A percentile compares a stretch with the other conserved stretches of the same genome.
Conservation (phyloP, 495 filamentous ascomycete genomes). For the Cryomyces minteri region DNA sequence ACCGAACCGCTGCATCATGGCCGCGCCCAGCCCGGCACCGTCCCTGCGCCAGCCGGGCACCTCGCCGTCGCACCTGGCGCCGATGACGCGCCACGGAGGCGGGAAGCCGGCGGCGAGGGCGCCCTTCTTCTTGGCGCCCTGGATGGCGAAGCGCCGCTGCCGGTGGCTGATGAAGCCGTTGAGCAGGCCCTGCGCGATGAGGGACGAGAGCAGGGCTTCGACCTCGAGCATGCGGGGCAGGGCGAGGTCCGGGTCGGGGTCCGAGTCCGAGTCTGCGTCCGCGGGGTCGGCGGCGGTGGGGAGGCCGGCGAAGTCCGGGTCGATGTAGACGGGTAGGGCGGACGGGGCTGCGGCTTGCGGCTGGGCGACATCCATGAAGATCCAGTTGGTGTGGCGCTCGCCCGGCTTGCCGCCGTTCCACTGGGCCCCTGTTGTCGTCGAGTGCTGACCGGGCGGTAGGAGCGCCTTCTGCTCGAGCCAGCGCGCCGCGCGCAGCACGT, state of each 20-base stretch:
- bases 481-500: conserved; percentile 30
- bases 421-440: no score
- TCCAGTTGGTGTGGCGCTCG: conserved; percentile 13
- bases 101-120: conserved; percentile 46
- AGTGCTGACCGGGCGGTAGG: not conserved
- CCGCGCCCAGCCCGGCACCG: not conserved
- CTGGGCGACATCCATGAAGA: conserved; percentile 8
- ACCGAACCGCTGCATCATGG: not conserved
- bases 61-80: conserved; percentile 22
- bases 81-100: conserved; percentile 39
- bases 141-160: conserved; percentile 59
- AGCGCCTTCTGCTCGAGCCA: conserved; percentile 15
- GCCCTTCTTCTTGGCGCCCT: conserved; percentile 49
- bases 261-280: conserved; percentile 25
- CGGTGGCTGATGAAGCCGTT: conserved; percentile 71
- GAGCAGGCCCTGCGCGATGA: conserved; percentile 69
- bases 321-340: conserved; percentile 14
- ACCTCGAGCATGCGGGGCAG: conserved; percentile 42
- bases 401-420: conserved; percentile 4
- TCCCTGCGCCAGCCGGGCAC: conserved; percentile 15
- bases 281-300: conserved; percentile 26
- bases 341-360: not conserved
- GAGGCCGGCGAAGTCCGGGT: conserved; percentile 23
- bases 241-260: conserved; percentile 27
- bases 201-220: conserved; percentile 57